Percentiles rank a stretch among this genome's conserved stretches.
Evolutionary conservation across 441 rosid species (phyloP).

Genomic region (Eruca vesicaria): DNA sequence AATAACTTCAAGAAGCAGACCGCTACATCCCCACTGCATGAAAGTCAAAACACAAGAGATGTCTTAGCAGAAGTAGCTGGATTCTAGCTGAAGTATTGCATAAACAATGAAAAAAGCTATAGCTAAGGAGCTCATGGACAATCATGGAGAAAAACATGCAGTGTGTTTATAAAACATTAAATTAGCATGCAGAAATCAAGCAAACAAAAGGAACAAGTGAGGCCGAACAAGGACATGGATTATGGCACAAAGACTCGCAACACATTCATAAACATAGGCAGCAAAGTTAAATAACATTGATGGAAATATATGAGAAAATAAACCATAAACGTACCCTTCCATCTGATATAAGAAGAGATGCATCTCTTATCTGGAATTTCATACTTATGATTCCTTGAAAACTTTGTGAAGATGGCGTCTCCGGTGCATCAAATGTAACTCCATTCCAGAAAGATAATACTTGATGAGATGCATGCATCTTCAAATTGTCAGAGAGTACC

Average conservation of each 20-base stretch:
- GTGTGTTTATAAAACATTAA: constrained; percentile 4
- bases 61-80: constrained; percentile 24
- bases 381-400: constrained; percentile 44
- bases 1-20: constrained; percentile 77
- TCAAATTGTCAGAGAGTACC: constrained; percentile 58
- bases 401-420: constrained; percentile 53
- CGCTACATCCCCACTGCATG: constrained; percentile 84
- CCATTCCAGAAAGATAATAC: constrained; percentile 72
- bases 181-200: constrained; percentile 11
- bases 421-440: constrained; percentile 53
- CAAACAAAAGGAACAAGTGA: constrained; percentile 4
- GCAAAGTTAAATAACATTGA: background rate
- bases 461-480: constrained; percentile 69
- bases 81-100: background rate
- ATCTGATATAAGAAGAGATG: constrained; percentile 78
- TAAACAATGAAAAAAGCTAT: constrained; percentile 12
- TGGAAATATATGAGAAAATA: constrained; percentile 13
- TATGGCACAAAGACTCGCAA: constrained; percentile 7
- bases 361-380: constrained; percentile 56
- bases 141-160: constrained; percentile 11
- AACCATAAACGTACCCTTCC: constrained; percentile 66
- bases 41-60: constrained; percentile 30
- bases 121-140: constrained; percentile 6
- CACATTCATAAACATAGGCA: background rate
- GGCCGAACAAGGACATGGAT: constrained; percentile 17